A percentile compares a stretch with the other conserved stretches of the same genome.
Evolutionary conservation across 345 rosid genomes (phyloP).

Genomic region (Bretschneidera sinensis): DNA sequence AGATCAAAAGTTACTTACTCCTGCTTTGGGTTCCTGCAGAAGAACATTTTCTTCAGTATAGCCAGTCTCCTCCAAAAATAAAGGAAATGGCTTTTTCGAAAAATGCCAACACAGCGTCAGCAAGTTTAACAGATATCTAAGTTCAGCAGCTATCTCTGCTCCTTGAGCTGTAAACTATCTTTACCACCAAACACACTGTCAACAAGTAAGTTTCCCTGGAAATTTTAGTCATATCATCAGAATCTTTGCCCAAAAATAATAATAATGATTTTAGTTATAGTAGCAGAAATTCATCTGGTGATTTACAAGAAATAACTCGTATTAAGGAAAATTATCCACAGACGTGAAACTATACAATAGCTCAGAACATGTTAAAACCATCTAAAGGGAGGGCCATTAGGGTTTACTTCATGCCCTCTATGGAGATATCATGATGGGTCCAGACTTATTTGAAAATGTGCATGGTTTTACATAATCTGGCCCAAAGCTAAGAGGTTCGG

Average conservation of each 20-base stretch:
- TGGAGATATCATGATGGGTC: too few relatives aligned
- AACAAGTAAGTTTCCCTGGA: conserved; percentile 80
- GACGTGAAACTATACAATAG: too few relatives aligned
- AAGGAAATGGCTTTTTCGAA: conserved; percentile 80
- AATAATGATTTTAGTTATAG: too few relatives aligned
- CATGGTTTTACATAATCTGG: background rate
- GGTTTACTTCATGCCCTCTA: too few relatives aligned
- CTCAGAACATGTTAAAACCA: too few relatives aligned
- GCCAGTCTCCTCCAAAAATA: conserved; percentile 84
- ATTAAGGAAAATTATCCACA: too few relatives aligned
- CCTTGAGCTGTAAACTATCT: conserved; percentile 72
- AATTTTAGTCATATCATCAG: conserved; percentile 3
- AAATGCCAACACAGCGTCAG: conserved; percentile 94
- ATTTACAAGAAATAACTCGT: too few relatives aligned
- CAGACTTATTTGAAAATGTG: too few relatives aligned
- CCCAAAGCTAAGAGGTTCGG: background rate
- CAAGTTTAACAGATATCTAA: conserved; percentile 60
- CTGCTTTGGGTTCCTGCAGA: conserved; percentile 96
- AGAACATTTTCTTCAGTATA: conserved; percentile 66
- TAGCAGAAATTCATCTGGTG: too few relatives aligned
- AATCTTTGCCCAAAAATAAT: too few relatives aligned
- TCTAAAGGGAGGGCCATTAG: too few relatives aligned
- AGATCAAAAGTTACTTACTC: conserved; percentile 68
- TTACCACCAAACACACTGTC: conserved; percentile 76
- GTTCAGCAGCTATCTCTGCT: conserved; percentile 53